A percentile compares a stretch with the other conserved stretches of the same genome.
Conservation (phyloP, 2,329 filamentous ascomycete genomes). For the Capronia epimyces region DNA sequence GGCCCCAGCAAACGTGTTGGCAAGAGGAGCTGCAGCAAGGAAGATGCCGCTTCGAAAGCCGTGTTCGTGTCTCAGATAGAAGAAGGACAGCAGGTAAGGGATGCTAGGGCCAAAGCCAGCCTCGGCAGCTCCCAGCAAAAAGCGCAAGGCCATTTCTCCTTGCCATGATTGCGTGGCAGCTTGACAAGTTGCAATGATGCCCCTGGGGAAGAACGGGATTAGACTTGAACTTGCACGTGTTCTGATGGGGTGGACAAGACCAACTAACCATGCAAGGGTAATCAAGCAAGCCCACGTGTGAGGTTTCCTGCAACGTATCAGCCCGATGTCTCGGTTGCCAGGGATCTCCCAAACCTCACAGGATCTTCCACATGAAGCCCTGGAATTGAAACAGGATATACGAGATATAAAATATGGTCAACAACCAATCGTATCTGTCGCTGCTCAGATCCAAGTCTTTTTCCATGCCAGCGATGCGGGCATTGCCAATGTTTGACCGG, state of each 20-base stretch:
- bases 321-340: slow-evolving; percentile 39
- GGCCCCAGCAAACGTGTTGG: slow-evolving; percentile 71
- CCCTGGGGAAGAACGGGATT: slow-evolving; percentile 20
- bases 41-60: slow-evolving; percentile 55
- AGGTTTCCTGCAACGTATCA: slow-evolving; percentile 34
- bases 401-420: slow-evolving; percentile 51
- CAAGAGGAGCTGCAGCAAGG: slow-evolving; percentile 57
- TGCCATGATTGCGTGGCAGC: slow-evolving; percentile 26
- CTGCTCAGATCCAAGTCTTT: slow-evolving; percentile 44
- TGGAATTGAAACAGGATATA: slow-evolving; percentile 39
- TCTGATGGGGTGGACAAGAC: background rate
- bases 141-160: slow-evolving; percentile 28
- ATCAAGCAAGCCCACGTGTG: slow-evolving; percentile 16
- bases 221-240: too few relatives aligned
- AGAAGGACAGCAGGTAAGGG: slow-evolving; percentile 51
- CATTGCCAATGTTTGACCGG: slow-evolving; percentile 51
- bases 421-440: slow-evolving; percentile 45
- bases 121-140: slow-evolving; percentile 38
- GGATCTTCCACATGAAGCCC: slow-evolving; percentile 43
- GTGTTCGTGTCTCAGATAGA: slow-evolving; percentile 55
- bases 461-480: slow-evolving; percentile 49
- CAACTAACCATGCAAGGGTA: slow-evolving; percentile 19
- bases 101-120: slow-evolving; percentile 39
- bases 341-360: slow-evolving; percentile 30
- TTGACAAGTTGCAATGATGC: slow-evolving; percentile 28